Evolutionary conservation across 495 filamentous ascomycete genomes (phyloP).

Genomic region (Aspergillus biplanus): DNA sequence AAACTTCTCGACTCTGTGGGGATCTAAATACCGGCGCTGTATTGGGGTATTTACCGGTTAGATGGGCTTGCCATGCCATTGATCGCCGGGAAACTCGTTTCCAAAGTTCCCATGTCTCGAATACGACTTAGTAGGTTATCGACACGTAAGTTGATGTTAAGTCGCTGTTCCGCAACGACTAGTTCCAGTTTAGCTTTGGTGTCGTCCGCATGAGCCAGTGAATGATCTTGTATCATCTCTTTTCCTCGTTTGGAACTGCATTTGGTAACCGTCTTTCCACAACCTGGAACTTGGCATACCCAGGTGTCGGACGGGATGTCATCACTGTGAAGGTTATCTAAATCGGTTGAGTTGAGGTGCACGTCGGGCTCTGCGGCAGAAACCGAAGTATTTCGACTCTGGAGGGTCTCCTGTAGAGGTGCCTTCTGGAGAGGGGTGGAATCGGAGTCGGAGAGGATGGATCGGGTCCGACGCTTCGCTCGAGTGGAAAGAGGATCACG

Average conservation of each 20-base stretch:
- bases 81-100: conserved; percentile 10
- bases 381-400: conserved; percentile 32
- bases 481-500: conserved; percentile 45
- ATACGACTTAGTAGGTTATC: conserved; percentile 42
- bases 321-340: conserved; percentile 35
- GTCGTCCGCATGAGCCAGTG: conserved; percentile 64
- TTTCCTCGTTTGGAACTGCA: conserved; percentile 60
- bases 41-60: conserved; percentile 12
- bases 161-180: conserved; percentile 51
- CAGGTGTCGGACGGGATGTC: conserved; percentile 66
- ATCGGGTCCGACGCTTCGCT: conserved; percentile 38
- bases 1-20: too few species aligned
- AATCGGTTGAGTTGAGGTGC: conserved; percentile 37
- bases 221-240: conserved; percentile 65
- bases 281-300: conserved; percentile 71
- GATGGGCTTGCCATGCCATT: conserved; percentile 16
- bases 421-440: conserved; percentile 39
- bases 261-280: conserved; percentile 62
- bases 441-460: conserved; percentile 37
- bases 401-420: conserved; percentile 39
- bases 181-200: conserved; percentile 62
- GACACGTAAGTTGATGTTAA: conserved; percentile 44
- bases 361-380: conserved; percentile 29
- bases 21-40: not conserved
- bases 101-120: conserved; percentile 31